phyloP scores from a whole-genome alignment of 2,329 filamentous ascomycete genomes.

The Colletotrichum sublineola region DNA sequence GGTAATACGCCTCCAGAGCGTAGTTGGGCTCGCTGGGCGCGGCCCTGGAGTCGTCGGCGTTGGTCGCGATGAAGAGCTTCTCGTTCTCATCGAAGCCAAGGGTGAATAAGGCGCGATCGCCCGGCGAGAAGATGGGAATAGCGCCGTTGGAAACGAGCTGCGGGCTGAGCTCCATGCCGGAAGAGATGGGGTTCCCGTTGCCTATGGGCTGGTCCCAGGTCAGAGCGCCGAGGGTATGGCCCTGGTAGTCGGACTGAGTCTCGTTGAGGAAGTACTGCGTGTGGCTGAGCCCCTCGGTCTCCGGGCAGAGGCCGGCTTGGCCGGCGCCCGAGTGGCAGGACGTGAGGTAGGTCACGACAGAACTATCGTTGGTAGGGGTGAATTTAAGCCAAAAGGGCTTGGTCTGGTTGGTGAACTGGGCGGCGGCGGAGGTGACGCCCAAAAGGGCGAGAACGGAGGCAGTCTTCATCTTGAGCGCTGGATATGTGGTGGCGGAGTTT shows the following conservation, averaged over 20 bases:
- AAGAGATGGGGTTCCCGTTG: slow-evolving; percentile 17
- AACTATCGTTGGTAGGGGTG: background rate
- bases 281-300: slow-evolving; percentile 1
- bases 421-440: slow-evolving; percentile 19
- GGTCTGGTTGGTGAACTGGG: slow-evolving; percentile 23
- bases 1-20: slow-evolving; percentile 23
- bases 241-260: slow-evolving; percentile 2
- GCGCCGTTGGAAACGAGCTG: slow-evolving; percentile 36
- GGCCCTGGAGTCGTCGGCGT: slow-evolving; percentile 35
- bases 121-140: slow-evolving; percentile 37
- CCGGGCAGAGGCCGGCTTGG: slow-evolving; percentile 37
- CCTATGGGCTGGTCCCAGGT: slow-evolving; percentile 37
- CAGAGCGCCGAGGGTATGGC: slow-evolving; percentile 25
- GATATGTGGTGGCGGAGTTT: background rate
- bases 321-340: slow-evolving; percentile 40
- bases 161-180: slow-evolving; percentile 16
- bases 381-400: slow-evolving; percentile 36
- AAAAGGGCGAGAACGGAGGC: slow-evolving; percentile 15
- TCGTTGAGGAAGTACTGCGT: slow-evolving; percentile 27
- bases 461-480: slow-evolving; percentile 31
- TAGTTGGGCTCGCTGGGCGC: slow-evolving; percentile 3
- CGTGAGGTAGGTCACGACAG: slow-evolving; percentile 25
- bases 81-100: slow-evolving; percentile 36
- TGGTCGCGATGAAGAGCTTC: slow-evolving; percentile 24
- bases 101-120: slow-evolving; percentile 9